Evolutionary conservation across 176 grass and related monocot species (phyloP).

Genomic region (Hordeum vulgare): DNA sequence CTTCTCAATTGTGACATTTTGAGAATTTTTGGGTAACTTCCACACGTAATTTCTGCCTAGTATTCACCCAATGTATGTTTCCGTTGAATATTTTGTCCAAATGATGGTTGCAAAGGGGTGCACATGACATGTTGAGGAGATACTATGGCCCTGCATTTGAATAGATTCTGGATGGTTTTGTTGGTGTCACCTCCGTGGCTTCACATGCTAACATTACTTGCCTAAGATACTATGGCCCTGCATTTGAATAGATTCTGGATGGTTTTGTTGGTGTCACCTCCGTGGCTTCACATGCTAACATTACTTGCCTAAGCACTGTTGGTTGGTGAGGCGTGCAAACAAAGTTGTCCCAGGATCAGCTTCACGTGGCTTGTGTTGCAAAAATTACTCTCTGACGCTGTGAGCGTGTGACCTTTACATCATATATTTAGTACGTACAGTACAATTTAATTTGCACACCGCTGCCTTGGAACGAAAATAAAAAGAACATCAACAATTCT

Average conservation of each 20-base stretch:
- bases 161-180: neutral
- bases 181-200: neutral
- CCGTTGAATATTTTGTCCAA: too few species aligned
- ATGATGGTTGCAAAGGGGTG: too few species aligned
- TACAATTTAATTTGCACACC: neutral
- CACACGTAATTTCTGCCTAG: too few species aligned
- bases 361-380: conserved; percentile 17
- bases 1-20: too few species aligned
- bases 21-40: too few species aligned
- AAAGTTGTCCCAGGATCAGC: neutral
- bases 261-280: neutral
- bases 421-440: too few species aligned
- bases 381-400: neutral
- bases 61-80: too few species aligned
- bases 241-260: neutral
- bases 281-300: neutral
- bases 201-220: conserved; percentile 5
- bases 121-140: too few species aligned
- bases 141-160: neutral
- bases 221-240: neutral
- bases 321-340: neutral
- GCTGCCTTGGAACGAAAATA: neutral
- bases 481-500: neutral
- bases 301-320: conserved; percentile 6
- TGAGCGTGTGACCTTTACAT: neutral